Evolutionary conservation across 2,329 filamentous ascomycete genomes (phyloP), one percentile per base, ranked within the genome.

Genomic region (Hypomyces perniciosus): DNA sequence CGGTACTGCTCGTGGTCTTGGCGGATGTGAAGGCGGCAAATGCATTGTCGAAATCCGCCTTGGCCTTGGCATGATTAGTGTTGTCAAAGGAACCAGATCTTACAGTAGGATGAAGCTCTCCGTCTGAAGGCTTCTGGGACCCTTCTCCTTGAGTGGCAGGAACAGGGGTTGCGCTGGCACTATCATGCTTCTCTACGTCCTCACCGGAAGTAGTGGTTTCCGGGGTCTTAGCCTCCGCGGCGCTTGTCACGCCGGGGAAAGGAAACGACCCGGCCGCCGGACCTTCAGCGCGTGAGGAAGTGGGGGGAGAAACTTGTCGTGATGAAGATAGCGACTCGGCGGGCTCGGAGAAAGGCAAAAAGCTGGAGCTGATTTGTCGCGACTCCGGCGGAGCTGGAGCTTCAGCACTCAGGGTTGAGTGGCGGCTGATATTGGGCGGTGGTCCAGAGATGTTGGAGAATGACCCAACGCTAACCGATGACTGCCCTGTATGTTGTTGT

Each of bases 41-140:
- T 2, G 89, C 89, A 54, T 85, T 84, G 63, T 95, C 89, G 59
- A 95, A 93, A 60, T 93, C 89, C 45, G 88, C 84, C 70, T 90
- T 90, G 38, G 83, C 80, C 67, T 81, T 83, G 48, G 73, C 74
- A 51, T 79, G 71, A 50, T 80, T 76, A 54, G 77, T 66, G 29
- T 71, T 70, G 5, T 68, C 69, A 52, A 85, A 85, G 6, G 79
- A 74, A 57, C 81, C 79, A 33, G 62, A 57, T 40, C 58, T 40
- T 29, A 56, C 57, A n/a, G 51, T 43, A 43, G 46, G 50, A 27
- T 49, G 27, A 37, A 56, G 13, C 28, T 55, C 56, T 29, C 52
- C 59, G 13, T 56, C 53, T 8, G 60, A 41, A 46, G 56, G 52
- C 44, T 59, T 59, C 35, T 57, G 48, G 26, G 59, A 53, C 37